Percentiles rank a stretch among this genome's conserved stretches.
These are phyloP conservation scores for Stephania yunnanensis DNA, from an alignment of 164 flowering plant genomes.

Conservation along the genomic window DNA sequence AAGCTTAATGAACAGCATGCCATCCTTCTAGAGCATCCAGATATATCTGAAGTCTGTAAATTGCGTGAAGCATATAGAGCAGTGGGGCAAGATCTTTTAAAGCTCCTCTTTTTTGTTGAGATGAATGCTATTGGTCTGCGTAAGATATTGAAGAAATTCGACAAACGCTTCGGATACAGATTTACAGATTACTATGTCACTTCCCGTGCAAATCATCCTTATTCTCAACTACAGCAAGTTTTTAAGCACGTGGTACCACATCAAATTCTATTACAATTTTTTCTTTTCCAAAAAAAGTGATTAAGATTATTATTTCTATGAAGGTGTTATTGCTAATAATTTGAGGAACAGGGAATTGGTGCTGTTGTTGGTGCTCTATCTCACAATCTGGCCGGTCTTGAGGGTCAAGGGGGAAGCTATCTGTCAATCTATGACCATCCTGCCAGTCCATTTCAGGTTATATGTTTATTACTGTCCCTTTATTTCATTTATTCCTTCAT, in stretches of 20 bases:
- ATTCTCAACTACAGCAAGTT: constrained; percentile 68
- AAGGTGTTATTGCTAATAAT: neutral
- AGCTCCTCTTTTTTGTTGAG: constrained; percentile 68
- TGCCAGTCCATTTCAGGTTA: constrained; percentile 28
- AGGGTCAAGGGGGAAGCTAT: constrained; percentile 34
- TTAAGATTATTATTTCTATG: neutral
- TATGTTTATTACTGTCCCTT: neutral
- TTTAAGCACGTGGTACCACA: constrained; percentile 60
- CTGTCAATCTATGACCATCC: constrained; percentile 51
- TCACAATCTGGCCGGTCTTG: constrained; percentile 48
- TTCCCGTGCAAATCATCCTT: constrained; percentile 84
- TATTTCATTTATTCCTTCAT: neutral
- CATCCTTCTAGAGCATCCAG: constrained; percentile 29
- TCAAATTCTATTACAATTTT: neutral
- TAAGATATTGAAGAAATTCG: constrained; percentile 80
- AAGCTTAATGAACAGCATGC: constrained; percentile 43
- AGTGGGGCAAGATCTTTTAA: constrained; percentile 60
- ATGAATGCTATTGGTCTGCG: constrained; percentile 77
- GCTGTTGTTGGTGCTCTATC: constrained; percentile 56
- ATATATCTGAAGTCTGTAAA: constrained; percentile 30
- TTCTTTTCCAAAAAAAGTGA: neutral
- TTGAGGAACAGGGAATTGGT: constrained; percentile 37
- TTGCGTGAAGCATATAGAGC: constrained; percentile 57
- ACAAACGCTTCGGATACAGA: constrained; percentile 69
- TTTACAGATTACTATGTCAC: constrained; percentile 75